Percentiles rank a stretch among this genome's conserved stretches.
phyloP scores from a whole-genome alignment of 2,329 filamentous ascomycete genomes.

The Aspergillus viridinutans region DNA sequence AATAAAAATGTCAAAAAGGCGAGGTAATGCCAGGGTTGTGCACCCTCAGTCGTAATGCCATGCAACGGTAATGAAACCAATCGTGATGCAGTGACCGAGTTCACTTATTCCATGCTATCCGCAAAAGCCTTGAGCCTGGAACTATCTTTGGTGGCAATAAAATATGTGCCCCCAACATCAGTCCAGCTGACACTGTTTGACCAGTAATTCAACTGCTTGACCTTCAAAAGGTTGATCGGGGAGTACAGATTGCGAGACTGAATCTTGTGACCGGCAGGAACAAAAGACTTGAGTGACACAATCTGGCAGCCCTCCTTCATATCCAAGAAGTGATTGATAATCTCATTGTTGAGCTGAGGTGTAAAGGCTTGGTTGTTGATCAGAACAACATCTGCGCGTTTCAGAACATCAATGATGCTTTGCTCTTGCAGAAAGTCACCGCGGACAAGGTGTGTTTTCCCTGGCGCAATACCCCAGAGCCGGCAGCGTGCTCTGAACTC shows the following conservation, averaged over 20 bases:
- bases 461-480: slow-evolving; percentile 81
- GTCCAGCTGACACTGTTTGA: slow-evolving; percentile 82
- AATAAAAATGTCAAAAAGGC: not conserved
- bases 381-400: slow-evolving; percentile 86
- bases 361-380: slow-evolving; percentile 99
- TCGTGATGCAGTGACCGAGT: not conserved
- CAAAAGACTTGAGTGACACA: slow-evolving; percentile 88
- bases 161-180: slow-evolving; percentile 76
- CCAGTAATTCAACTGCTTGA: slow-evolving; percentile 67
- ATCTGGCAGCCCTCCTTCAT: slow-evolving; percentile 86
- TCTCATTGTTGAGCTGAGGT: slow-evolving; percentile 74
- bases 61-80: not conserved
- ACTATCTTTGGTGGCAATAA: slow-evolving; percentile 75
- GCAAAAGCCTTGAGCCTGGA: slow-evolving; percentile 49
- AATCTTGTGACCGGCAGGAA: slow-evolving; percentile 72
- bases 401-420: slow-evolving; percentile 67
- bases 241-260: slow-evolving; percentile 71
- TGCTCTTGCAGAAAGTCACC: slow-evolving; percentile 78
- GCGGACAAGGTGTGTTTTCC: slow-evolving; percentile 71
- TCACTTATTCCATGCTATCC: slow-evolving; percentile 30
- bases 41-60: not conserved
- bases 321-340: slow-evolving; percentile 88
- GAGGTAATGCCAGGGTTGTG: not conserved
- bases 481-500: slow-evolving; percentile 83
- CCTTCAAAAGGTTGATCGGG: slow-evolving; percentile 74